Percentiles rank a stretch among this genome's conserved stretches.
phyloP scores from a whole-genome alignment of 768 basidiomycete species.

The Tricholoma hemisulphureum region DNA sequence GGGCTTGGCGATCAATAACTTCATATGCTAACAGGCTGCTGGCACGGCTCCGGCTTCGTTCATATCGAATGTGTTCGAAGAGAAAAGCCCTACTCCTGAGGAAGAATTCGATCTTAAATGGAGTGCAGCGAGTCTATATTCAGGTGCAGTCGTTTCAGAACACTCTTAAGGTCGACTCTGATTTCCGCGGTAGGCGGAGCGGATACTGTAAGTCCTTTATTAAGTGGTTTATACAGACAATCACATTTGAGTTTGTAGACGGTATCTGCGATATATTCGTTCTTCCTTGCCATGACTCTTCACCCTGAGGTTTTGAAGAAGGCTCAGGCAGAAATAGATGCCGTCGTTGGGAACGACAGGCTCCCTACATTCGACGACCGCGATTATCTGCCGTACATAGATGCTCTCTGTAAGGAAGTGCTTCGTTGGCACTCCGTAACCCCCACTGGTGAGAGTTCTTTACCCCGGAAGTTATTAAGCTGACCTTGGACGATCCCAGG shows the following conservation, averaged over 20 bases:
- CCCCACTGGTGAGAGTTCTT: conserved; percentile 37
- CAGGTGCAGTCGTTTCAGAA: conserved; percentile 31
- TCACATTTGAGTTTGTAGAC: conserved; percentile 38
- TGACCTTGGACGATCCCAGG: conserved; percentile 27
- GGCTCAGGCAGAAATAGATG: conserved; percentile 63
- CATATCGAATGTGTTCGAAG: conserved; percentile 55
- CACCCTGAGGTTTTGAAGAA: conserved; percentile 55
- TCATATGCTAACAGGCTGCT: conserved; percentile 40
- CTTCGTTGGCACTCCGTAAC: conserved; percentile 49
- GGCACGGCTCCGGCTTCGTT: conserved; percentile 61
- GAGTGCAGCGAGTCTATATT: conserved; percentile 58
- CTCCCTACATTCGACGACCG: conserved; percentile 62
- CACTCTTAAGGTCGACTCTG: background rate
- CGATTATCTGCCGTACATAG: conserved; percentile 54
- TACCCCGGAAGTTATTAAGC: conserved; percentile 6
- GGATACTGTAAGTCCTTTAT: conserved; percentile 45
- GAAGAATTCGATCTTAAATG: conserved; percentile 67
- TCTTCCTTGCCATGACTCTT: conserved; percentile 61
- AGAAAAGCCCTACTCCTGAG: conserved; percentile 45
- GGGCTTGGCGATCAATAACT: background rate
- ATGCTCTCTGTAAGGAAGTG: conserved; percentile 61
- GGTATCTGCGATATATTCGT: conserved; percentile 57
- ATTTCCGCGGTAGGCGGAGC: conserved; percentile 44
- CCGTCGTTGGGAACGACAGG: conserved; percentile 55
- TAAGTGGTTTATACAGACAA: conserved; percentile 1